Base-by-base conservation (phyloP, 2,329 filamentous ascomycete genomes). In the Balansia obtecta region DNA sequence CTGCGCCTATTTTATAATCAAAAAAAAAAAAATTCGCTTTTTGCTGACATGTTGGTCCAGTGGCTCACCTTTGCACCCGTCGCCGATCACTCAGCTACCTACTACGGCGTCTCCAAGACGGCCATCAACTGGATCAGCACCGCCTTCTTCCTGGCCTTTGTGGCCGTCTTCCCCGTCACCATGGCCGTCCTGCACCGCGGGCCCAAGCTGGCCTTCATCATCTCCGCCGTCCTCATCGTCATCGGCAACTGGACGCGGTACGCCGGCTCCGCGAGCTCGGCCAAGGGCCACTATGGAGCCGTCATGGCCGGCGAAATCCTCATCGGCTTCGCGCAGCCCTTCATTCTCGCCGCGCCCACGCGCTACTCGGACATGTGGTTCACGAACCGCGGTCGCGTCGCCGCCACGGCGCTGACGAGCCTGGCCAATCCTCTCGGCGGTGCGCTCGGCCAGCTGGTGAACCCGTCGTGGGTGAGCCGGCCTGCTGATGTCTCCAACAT, bases 341-440 rank as follows among this genome's bases (percentile, higher is more conserved):
- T 97, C 65, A 88, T 95, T 12, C 79, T 97, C 10, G 82, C 85
- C 7, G 88, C 91, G 0, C 91, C 93, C 0, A 91, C 93, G 0
- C 76, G 88, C 54, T 98, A 95, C 68, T 93, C 87, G 50, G 90
- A 96, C 63, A 72, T 95, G 53, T 97, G 93, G 93, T 97, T 97
- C 68, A 90, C 88, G 1, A 83, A 86, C 59, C 71, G 74, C 11
- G 91, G 90, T 8, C 80, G 93, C 50, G 86, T 95, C 12, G 84
- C 85, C 49, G 91, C 91, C 16, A 97, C 91, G 1, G 93, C 91
- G 1, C 61, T 95, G 37, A 83, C 85, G 20, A 90, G 83, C 53
- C 69, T 97, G 52, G 88, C 91, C 4, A 97, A 96, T 65, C 91
- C 91, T 0, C 77, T 97, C 48, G 91, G 91, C 13, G 90, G 86